Percentiles rank a stretch among this genome's conserved stretches.
phyloP scores from a whole-genome alignment of 352 stramenopile genomes.

The Globisporangium cederbergense region DNA sequence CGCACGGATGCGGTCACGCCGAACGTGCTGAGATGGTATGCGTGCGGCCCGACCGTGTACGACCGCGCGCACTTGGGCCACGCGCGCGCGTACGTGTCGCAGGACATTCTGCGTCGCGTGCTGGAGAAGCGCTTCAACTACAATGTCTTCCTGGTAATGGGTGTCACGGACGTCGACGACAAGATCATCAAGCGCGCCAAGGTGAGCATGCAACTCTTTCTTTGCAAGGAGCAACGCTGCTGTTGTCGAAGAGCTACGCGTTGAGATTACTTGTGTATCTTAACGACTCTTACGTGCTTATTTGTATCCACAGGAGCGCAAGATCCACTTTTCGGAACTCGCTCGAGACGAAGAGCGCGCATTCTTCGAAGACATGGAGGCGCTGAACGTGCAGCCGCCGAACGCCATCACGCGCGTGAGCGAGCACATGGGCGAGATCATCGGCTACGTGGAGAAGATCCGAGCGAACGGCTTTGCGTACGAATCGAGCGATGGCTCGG shows the following conservation, averaged over 20 bases:
- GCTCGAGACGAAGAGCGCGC: slow-evolving; percentile 53
- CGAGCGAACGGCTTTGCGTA: slow-evolving; percentile 94
- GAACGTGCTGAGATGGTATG: slow-evolving; percentile 92
- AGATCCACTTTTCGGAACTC: slow-evolving; percentile 41
- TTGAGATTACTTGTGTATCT: not conserved
- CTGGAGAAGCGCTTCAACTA: slow-evolving; percentile 87
- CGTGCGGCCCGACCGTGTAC: slow-evolving; percentile 99
- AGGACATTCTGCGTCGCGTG: slow-evolving; percentile 93
- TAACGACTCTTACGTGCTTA: not conserved
- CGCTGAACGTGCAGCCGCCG: slow-evolving; percentile 53
- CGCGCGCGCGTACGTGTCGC: slow-evolving; percentile 92
- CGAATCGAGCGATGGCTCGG: slow-evolving; percentile 80
- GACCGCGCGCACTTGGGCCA: slow-evolving; percentile 97
- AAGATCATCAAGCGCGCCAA: slow-evolving; percentile 92
- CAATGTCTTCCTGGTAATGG: slow-evolving; percentile 94
- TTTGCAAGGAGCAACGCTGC: not conserved
- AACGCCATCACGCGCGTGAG: slow-evolving; percentile 84
- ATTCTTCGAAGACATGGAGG: slow-evolving; percentile 69
- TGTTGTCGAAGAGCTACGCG: not conserved
- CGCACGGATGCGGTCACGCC: slow-evolving; percentile 29
- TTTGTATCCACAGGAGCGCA: slow-evolving; percentile 23
- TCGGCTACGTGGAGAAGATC: slow-evolving; percentile 92
- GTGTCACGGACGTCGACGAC: slow-evolving; percentile 98
- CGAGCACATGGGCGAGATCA: slow-evolving; percentile 97
- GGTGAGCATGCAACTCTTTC: not conserved